These are phyloP conservation scores for Viridothelium virens DNA, from an alignment of 495 filamentous ascomycete species.

Conservation along the genomic window DNA sequence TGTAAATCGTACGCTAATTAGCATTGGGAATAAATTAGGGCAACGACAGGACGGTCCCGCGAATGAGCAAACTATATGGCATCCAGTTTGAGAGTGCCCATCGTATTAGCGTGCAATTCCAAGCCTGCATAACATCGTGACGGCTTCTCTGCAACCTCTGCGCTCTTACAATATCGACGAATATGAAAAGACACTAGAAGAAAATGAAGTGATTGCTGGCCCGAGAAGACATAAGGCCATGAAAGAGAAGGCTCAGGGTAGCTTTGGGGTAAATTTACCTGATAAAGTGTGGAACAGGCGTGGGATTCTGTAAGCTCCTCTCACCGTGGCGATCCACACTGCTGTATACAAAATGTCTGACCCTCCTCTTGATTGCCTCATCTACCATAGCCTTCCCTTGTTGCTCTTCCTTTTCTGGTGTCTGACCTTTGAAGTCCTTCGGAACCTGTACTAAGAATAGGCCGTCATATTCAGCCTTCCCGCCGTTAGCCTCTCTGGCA, in stretches of 20 bases:
- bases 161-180: no score
- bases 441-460: slow-evolving; percentile 34
- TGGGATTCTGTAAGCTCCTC: slow-evolving; percentile 47
- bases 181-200: no score
- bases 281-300: slow-evolving; percentile 54
- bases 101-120: no score
- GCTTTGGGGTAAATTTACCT: background rate
- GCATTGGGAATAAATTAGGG: background rate
- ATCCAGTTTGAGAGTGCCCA: no score
- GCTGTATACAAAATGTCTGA: slow-evolving; percentile 58
- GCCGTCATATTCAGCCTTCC: slow-evolving; percentile 43
- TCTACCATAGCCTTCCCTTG: slow-evolving; percentile 60
- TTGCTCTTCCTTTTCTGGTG: slow-evolving; percentile 43
- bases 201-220: no score
- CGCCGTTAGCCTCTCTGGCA: slow-evolving; percentile 36
- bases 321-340: slow-evolving; percentile 61
- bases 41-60: no score
- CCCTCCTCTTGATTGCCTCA: slow-evolving; percentile 46
- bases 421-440: slow-evolving; percentile 39
- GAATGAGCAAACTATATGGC: no score
- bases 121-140: no score
- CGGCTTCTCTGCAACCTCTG: no score
- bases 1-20: slow-evolving; percentile 1
- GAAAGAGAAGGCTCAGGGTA: no score
- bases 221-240: no score